Evolutionary conservation across 176 grass and related monocot species (phyloP).

Genomic region (Carex littledalei): DNA sequence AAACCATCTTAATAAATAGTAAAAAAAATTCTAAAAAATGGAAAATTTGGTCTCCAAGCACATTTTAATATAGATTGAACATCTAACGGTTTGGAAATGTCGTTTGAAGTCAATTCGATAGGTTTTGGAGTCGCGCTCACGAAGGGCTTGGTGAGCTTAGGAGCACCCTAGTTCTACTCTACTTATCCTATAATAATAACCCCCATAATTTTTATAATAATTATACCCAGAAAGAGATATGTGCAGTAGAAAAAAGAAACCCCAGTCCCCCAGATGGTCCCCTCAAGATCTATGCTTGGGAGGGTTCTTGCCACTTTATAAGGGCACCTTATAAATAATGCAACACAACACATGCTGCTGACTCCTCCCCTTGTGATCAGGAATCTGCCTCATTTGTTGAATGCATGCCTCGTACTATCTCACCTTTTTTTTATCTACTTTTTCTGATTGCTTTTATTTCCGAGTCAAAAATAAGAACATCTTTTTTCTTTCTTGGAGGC

Average conservation of each 20-base stretch:
- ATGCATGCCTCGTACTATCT: conserved; percentile 25
- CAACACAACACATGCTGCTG: conserved; percentile 20
- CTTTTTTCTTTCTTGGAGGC: conserved; percentile 12
- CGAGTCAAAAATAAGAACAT: not conserved
- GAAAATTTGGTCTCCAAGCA: no score
- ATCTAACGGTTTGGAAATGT: no score
- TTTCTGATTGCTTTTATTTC: not conserved
- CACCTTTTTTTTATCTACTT: not conserved
- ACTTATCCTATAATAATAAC: not conserved
- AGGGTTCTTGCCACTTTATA: conserved; percentile 8
- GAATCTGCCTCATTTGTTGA: conserved; percentile 23
- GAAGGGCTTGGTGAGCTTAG: no score
- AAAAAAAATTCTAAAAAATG: no score
- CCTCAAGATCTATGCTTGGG: not conserved
- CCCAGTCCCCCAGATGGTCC: not conserved
- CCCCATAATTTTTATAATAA: not conserved
- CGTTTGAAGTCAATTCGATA: no score
- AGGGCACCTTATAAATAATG: not conserved
- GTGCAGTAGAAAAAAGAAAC: not conserved
- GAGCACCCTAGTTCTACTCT: no score
- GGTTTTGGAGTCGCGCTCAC: no score
- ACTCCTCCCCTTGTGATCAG: conserved; percentile 29
- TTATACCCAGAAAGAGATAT: not conserved
- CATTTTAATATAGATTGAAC: no score
- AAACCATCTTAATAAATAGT: no score